Percentiles rank a stretch among this genome's conserved stretches.
phyloP scores from a whole-genome alignment of 1,284 basidiomycete genomes.

The Ganoderma resinaceum region DNA sequence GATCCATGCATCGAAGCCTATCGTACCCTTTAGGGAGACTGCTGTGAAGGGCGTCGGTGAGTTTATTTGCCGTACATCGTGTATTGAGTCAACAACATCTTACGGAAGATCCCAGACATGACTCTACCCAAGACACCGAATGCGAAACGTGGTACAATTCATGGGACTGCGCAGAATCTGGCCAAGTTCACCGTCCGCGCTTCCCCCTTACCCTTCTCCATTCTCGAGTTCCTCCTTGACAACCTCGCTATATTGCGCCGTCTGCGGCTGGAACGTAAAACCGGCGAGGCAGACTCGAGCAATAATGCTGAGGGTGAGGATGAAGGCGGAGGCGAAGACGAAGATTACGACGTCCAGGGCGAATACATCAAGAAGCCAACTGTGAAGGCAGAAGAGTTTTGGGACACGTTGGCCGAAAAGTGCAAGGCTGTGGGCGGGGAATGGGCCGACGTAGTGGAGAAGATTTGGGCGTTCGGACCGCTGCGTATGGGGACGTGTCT shows the following conservation, averaged over 20 bases:
- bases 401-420: constrained; percentile 72
- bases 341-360: constrained; percentile 58
- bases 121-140: constrained; percentile 80
- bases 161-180: constrained; percentile 73
- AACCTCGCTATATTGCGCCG: constrained; percentile 69
- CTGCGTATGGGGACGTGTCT: constrained; percentile 88
- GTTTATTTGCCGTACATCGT: constrained; percentile 24
- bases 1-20: constrained; percentile 93
- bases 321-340: constrained; percentile 39
- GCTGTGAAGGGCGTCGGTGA: constrained; percentile 81
- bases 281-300: constrained; percentile 40
- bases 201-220: constrained; percentile 72
- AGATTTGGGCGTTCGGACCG: constrained; percentile 93
- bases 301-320: constrained; percentile 48
- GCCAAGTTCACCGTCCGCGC: constrained; percentile 89
- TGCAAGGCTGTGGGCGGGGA: constrained; percentile 80
- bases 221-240: constrained; percentile 80
- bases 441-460: constrained; percentile 79
- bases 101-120: constrained; percentile 68
- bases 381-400: constrained; percentile 82
- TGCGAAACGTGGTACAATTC: constrained; percentile 81
- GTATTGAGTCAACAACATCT: neutral
- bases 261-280: constrained; percentile 56
- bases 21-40: constrained; percentile 98
- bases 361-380: constrained; percentile 67